Base-by-base conservation (phyloP, 306 rosid genomes). In the Morella rubra region DNA sequence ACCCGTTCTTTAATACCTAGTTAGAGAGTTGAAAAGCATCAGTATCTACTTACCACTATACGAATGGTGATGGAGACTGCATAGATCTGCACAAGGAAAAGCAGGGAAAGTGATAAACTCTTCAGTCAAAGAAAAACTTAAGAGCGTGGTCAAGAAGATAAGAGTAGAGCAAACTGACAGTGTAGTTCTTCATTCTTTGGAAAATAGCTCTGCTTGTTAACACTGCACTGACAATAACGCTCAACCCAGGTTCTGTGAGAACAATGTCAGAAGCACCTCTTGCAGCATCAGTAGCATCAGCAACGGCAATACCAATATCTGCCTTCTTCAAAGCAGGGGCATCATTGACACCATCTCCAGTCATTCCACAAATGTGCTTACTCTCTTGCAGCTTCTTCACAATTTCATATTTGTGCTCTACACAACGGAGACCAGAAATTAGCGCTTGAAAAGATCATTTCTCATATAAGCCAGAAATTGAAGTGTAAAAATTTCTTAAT, bases 291-390 rank as follows among this genome's bases (percentile, higher is more conserved):
- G 99, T 95, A 24, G 97, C 97, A 87, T 95, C 99, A 53, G 97
- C 99, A 37, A 95, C 99, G 46, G 99, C 99, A 49, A 95, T 95
- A 68, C 98, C 98, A 64, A 95, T 95, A 76, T 95, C 98, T 14
- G 98, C 98, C 90, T 88, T 95, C 91, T 95, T 95, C 80, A 95
- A 82, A 78, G 99, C 99, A 22, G 99, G 99, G 79, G 99, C 99
- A 81, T 95, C 99, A 5, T 95, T 95, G 74, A 95, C 99, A 79
- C 99, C 99, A 80, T 95, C 99, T 44, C 99, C 99, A 0, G 99
- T 95, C 99, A 95, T 95, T 83, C 99, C 99, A 86, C 97, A 92
- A 51, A 95, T 91, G 89, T 95, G 99, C 78, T 95, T 95, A 74
- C 92, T 89, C 79, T 91, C 99, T 76, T 95, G 99, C 86, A 95